Conservation (phyloP, 2,329 filamentous ascomycete species). For the Alternaria ventricosa region DNA sequence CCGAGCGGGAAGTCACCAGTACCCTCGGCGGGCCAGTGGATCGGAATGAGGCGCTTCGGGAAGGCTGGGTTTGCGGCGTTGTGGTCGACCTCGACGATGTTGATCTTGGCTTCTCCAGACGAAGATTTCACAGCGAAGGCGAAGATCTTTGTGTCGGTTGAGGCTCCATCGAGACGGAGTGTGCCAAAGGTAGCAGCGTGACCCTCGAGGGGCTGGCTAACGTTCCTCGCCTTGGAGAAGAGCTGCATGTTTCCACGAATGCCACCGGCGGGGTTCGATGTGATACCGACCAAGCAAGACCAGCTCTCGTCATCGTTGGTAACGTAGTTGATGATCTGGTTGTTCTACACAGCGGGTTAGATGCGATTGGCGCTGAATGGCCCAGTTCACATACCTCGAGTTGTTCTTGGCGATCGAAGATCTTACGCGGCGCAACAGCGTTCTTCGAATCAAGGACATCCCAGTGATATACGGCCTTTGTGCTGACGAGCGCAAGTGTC, state of each 20-base stretch:
- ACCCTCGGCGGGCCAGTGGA: slow-evolving; percentile 96
- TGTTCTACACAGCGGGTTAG: slow-evolving; percentile 64
- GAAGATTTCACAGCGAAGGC: slow-evolving; percentile 93
- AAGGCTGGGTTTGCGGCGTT: slow-evolving; percentile 87
- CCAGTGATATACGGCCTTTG: slow-evolving; percentile 94
- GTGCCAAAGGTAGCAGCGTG: slow-evolving; percentile 95
- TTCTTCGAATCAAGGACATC: slow-evolving; percentile 89
- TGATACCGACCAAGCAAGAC: slow-evolving; percentile 98
- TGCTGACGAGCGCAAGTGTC: slow-evolving; percentile 87
- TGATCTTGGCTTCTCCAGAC: slow-evolving; percentile 84
- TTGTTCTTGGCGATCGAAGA: slow-evolving; percentile 94
- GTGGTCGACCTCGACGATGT: slow-evolving; percentile 97
- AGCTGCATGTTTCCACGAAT: slow-evolving; percentile 97
- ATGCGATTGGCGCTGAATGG: slow-evolving; percentile 13
- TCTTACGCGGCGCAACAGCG: slow-evolving; percentile 76
- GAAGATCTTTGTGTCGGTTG: slow-evolving; percentile 92
- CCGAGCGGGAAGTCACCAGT: slow-evolving; percentile 97
- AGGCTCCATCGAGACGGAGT: slow-evolving; percentile 84
- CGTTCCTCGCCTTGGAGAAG: slow-evolving; percentile 93
- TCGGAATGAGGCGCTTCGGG: slow-evolving; percentile 94
- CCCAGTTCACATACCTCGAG: slow-evolving; percentile 68
- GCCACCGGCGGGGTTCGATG: slow-evolving; percentile 87
- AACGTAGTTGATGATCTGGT: slow-evolving; percentile 99
- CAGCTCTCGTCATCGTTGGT: slow-evolving; percentile 95
- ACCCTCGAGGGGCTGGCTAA: slow-evolving; percentile 97